Percentiles rank a stretch among this genome's conserved stretches.
phyloP scores from a whole-genome alignment of 768 basidiomycete species.

The Lactarius akahatsu region DNA sequence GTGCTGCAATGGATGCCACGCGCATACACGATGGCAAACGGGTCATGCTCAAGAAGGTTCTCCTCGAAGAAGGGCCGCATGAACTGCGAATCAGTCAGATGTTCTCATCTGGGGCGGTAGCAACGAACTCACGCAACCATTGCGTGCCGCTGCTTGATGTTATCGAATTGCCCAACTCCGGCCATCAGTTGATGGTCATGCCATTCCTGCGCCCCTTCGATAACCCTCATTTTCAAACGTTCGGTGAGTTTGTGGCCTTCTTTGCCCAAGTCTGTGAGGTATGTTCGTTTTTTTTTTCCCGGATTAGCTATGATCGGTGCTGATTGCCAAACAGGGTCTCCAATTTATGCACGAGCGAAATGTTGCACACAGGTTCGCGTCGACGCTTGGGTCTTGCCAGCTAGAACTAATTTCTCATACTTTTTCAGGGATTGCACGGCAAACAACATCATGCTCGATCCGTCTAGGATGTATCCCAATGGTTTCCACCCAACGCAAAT shows the following conservation, averaged over 20 bases:
- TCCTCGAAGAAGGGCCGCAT: slow-evolving; percentile 1
- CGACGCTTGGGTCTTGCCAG: background rate
- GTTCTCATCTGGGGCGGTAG: slow-evolving; percentile 20
- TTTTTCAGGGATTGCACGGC: slow-evolving; percentile 18
- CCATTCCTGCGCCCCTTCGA: slow-evolving; percentile 30
- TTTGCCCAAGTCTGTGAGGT: slow-evolving; percentile 33
- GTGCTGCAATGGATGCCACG: slow-evolving; percentile 28
- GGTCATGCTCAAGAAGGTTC: slow-evolving; percentile 30
- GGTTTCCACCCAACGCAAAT: slow-evolving; percentile 21
- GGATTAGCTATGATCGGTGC: background rate
- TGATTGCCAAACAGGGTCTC: slow-evolving; percentile 28
- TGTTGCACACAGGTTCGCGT: slow-evolving; percentile 31
- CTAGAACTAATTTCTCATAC: background rate
- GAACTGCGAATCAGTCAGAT: slow-evolving; percentile 20
- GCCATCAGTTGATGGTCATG: slow-evolving; percentile 27
- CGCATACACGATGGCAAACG: slow-evolving; percentile 26
- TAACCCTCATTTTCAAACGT: slow-evolving; percentile 32
- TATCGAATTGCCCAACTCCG: slow-evolving; percentile 21
- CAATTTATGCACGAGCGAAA: slow-evolving; percentile 31
- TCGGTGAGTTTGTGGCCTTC: slow-evolving; percentile 33
- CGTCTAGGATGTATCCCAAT: slow-evolving; percentile 18
- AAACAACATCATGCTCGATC: slow-evolving; percentile 26
- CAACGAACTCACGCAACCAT: slow-evolving; percentile 31
- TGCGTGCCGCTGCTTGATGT: slow-evolving; percentile 30
- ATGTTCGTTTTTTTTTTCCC: background rate